These are phyloP conservation scores for Pulveroboletus sp. DNA, from an alignment of 768 basidiomycete genomes.

Conservation along the genomic window DNA sequence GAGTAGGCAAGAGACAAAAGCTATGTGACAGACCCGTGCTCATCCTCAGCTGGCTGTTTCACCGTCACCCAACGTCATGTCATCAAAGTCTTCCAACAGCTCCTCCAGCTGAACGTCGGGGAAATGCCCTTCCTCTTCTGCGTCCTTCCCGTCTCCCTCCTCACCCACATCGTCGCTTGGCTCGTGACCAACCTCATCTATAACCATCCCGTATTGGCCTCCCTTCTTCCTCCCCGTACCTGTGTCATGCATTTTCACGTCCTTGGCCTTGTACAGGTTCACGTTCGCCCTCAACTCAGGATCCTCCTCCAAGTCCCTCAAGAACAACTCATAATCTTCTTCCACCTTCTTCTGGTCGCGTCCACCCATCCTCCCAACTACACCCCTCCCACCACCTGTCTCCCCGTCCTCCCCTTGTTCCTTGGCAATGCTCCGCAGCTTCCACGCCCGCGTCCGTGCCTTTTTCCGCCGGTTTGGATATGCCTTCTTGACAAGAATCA, in stretches of 20 bases:
- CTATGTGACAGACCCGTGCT: too few species aligned
- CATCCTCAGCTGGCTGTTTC: conserved; percentile 15
- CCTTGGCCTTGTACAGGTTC: conserved; percentile 76
- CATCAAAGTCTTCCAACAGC: conserved; percentile 87
- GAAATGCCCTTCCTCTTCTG: conserved; percentile 79
- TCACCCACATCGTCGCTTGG: conserved; percentile 18
- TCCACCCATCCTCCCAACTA: conserved; percentile 88
- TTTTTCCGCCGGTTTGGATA: conserved; percentile 95
- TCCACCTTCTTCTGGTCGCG: conserved; percentile 91
- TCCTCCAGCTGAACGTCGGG: conserved; percentile 83
- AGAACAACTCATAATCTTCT: conserved; percentile 94
- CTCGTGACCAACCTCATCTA: conserved; percentile 45
- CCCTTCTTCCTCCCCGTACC: conserved; percentile 18
- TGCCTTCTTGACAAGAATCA: conserved; percentile 90
- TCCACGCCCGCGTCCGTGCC: conserved; percentile 79
- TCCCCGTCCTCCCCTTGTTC: conserved; percentile 87
- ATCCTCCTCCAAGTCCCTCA: conserved; percentile 93
- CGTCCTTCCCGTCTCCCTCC: conserved; percentile 36
- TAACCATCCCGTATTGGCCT: conserved; percentile 51
- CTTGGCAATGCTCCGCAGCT: conserved; percentile 86
- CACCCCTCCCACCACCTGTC: conserved; percentile 69
- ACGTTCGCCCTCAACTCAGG: conserved; percentile 82
- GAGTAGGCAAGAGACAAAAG: too few species aligned
- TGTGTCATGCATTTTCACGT: conserved; percentile 49
- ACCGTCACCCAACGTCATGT: conserved; percentile 66